These are phyloP conservation scores for Juglanconis oblonga DNA, from an alignment of 2,329 filamentous ascomycete species.

Conservation along the genomic window DNA sequence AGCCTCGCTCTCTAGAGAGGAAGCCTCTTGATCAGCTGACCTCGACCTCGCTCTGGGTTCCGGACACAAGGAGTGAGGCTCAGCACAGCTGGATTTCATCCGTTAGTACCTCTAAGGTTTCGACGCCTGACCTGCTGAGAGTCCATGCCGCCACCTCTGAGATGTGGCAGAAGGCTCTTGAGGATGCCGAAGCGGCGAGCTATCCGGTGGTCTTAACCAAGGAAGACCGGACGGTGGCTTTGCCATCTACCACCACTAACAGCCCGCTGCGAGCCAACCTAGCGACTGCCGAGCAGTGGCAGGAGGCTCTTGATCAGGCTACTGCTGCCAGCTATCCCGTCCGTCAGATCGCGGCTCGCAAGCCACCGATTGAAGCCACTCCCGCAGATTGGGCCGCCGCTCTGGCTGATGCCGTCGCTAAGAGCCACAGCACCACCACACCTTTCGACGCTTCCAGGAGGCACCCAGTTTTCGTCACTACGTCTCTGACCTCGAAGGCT, in stretches of 20 bases:
- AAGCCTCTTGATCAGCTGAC: slow-evolving; percentile 26
- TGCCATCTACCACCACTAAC: neutral
- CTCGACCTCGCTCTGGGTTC: slow-evolving; percentile 28
- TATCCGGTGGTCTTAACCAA: slow-evolving; percentile 24
- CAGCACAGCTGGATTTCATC: slow-evolving; percentile 28
- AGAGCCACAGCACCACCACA: slow-evolving; percentile 2
- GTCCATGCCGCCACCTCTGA: slow-evolving; percentile 13
- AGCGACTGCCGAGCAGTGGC: slow-evolving; percentile 6
- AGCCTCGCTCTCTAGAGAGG: slow-evolving; percentile 23
- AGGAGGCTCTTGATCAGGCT: slow-evolving; percentile 3
- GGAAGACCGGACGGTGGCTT: neutral
- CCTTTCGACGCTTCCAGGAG: slow-evolving; percentile 27
- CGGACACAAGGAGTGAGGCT: neutral
- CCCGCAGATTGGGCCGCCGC: slow-evolving; percentile 22
- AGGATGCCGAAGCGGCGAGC: slow-evolving; percentile 32
- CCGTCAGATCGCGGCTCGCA: neutral
- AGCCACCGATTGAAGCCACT: neutral
- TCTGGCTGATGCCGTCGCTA: slow-evolving; percentile 23
- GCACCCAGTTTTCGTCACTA: slow-evolving; percentile 33
- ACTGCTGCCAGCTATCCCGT: slow-evolving; percentile 13
- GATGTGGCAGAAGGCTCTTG: slow-evolving; percentile 36
- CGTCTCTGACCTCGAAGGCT: slow-evolving; percentile 22
- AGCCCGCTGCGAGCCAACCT: neutral
- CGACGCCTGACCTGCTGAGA: slow-evolving; percentile 27
- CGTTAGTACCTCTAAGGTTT: slow-evolving; percentile 23